These are phyloP conservation scores for Pyricularia grisea DNA, from an alignment of 2,329 filamentous ascomycete genomes.

Conservation along the genomic window DNA sequence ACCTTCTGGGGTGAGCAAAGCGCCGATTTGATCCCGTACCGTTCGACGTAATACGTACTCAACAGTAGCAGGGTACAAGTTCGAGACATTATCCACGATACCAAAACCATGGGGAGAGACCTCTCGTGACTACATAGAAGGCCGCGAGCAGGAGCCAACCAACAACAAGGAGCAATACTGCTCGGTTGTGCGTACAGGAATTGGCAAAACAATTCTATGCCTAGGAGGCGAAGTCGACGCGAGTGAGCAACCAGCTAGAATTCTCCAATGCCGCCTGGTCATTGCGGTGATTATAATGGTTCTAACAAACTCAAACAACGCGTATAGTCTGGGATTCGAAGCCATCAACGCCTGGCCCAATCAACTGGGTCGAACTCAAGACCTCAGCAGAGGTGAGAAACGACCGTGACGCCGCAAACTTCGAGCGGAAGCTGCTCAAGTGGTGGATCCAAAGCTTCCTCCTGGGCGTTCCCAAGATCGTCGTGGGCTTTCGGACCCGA, in stretches of 20 bases:
- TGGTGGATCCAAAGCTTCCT: constrained; percentile 97
- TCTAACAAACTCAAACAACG: constrained; percentile 4
- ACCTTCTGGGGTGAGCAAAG: constrained; percentile 70
- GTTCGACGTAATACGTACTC: not conserved
- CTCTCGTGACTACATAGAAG: constrained; percentile 68
- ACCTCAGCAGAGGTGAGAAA: constrained; percentile 67
- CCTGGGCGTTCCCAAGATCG: constrained; percentile 82
- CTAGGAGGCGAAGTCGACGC: constrained; percentile 93
- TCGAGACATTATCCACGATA: constrained; percentile 76
- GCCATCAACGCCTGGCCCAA: constrained; percentile 56
- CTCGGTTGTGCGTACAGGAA: constrained; percentile 80
- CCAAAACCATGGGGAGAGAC: constrained; percentile 65
- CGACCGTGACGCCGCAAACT: constrained; percentile 61
- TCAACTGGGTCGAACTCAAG: constrained; percentile 93
- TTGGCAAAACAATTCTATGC: constrained; percentile 66
- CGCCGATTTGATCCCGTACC: not conserved
- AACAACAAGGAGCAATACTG: constrained; percentile 94
- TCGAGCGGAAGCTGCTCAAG: constrained; percentile 84
- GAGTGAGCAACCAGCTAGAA: constrained; percentile 37
- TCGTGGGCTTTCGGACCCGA: constrained; percentile 75
- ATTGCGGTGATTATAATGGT: not conserved
- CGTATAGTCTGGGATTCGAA: constrained; percentile 71
- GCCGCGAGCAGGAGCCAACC: constrained; percentile 59
- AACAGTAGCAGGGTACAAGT: constrained; percentile 66
- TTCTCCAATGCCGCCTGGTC: constrained; percentile 5